Conservation (phyloP, 352 stramenopile genomes). For the Phytophthora pistaciae region DNA sequence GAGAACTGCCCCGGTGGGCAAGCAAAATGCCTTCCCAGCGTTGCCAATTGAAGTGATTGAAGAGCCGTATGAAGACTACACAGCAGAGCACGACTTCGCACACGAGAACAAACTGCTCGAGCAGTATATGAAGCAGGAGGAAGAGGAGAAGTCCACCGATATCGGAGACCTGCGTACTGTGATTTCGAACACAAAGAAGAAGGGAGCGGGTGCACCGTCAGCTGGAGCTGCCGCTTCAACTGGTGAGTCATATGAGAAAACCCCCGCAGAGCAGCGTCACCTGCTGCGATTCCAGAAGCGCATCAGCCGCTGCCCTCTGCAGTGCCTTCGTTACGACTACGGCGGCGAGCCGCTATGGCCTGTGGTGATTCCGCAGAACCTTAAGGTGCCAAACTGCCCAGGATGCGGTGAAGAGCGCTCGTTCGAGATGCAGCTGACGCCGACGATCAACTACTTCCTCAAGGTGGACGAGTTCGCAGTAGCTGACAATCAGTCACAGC, state of each 20-base stretch:
- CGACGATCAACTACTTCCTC: slow-evolving; percentile 88
- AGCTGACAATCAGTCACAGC: slow-evolving; percentile 13
- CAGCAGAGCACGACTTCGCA: slow-evolving; percentile 65
- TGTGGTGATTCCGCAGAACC: slow-evolving; percentile 49
- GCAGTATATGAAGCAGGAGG: slow-evolving; percentile 83
- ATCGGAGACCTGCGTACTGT: slow-evolving; percentile 66
- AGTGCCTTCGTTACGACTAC: slow-evolving; percentile 89
- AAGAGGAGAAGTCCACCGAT: slow-evolving; percentile 81
- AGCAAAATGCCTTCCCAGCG: slow-evolving; percentile 56
- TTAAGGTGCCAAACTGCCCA: slow-evolving; percentile 63
- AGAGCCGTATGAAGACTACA: slow-evolving; percentile 80
- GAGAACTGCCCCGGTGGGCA: slow-evolving; percentile 2
- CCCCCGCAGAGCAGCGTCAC: slow-evolving; percentile 72
- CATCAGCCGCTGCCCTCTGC: slow-evolving; percentile 76
- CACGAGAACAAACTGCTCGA: slow-evolving; percentile 82
- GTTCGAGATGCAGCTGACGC: slow-evolving; percentile 88
- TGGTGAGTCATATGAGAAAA: slow-evolving; percentile 85
- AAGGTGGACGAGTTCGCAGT: slow-evolving; percentile 77
- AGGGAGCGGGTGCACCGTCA: slow-evolving; percentile 13
- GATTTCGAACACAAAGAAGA: slow-evolving; percentile 67
- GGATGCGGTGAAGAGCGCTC: slow-evolving; percentile 67
- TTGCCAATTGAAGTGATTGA: slow-evolving; percentile 79
- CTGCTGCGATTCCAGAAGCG: slow-evolving; percentile 91
- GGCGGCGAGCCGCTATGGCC: slow-evolving; percentile 86
- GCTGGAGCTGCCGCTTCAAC: slow-evolving; percentile 31